These are phyloP conservation scores for Colletotrichum limetticola DNA, from an alignment of 2,329 filamentous ascomycete genomes.

Conservation along the genomic window DNA sequence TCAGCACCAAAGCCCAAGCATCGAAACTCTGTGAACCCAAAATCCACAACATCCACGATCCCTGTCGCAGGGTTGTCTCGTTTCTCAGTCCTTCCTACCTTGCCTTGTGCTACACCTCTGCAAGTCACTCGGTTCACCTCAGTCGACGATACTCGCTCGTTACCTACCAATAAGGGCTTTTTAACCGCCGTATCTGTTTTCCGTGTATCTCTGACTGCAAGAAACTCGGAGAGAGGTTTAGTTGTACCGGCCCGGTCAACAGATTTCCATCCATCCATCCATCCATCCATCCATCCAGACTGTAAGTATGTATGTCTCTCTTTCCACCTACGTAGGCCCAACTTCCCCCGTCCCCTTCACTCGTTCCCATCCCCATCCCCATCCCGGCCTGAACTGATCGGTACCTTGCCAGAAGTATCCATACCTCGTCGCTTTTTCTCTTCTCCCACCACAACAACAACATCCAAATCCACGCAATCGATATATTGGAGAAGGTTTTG, in stretches of 20 bases:
- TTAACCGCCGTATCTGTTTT: neutral
- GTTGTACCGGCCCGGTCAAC: neutral
- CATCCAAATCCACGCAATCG: neutral
- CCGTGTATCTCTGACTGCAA: neutral
- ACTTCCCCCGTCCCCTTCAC: neutral
- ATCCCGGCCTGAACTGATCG: conserved; percentile 23
- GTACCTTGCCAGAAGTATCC: conserved; percentile 22
- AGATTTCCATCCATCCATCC: neutral
- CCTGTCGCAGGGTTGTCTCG: conserved; percentile 3
- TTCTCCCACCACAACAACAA: neutral
- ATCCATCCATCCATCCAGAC: neutral
- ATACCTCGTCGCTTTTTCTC: neutral
- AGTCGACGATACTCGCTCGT: neutral
- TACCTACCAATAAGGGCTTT: neutral
- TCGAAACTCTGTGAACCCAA: conserved; percentile 1
- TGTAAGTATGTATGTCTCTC: neutral
- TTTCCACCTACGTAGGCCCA: conserved; percentile 18
- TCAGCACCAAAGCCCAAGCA: conserved; percentile 9
- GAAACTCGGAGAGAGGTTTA: neutral
- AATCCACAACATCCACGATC: conserved; percentile 23
- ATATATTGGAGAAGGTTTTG: neutral
- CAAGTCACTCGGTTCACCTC: neutral
- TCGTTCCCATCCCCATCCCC: neutral
- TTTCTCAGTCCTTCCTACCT: neutral
- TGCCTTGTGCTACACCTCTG: neutral